Conservation (phyloP, 768 basidiomycete species). For the Amanita jacksonii region DNA sequence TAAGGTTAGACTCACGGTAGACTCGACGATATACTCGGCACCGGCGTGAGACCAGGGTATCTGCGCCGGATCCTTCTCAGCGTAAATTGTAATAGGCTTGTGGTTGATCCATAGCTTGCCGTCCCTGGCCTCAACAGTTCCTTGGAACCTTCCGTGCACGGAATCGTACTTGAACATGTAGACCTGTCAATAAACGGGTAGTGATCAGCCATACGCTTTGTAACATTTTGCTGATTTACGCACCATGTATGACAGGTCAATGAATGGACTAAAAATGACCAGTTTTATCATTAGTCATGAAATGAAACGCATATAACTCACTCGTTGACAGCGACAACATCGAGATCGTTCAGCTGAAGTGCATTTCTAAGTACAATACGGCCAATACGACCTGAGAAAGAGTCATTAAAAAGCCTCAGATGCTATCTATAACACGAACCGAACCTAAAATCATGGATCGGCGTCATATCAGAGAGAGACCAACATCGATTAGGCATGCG, state of each 20-base stretch:
- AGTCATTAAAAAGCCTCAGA: constrained; percentile 6
- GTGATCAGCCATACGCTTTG: background rate
- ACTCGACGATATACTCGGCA: constrained; percentile 93
- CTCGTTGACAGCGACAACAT: constrained; percentile 96
- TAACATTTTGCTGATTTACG: constrained; percentile 12
- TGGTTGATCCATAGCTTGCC: constrained; percentile 86
- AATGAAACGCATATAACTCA: constrained; percentile 28
- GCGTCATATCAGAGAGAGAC: background rate
- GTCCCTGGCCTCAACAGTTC: constrained; percentile 69
- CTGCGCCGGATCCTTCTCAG: constrained; percentile 77
- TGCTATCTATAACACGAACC: constrained; percentile 37
- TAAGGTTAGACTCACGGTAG: constrained; percentile 52
- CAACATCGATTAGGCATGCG: background rate
- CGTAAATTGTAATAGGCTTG: constrained; percentile 66
- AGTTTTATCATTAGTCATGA: background rate
- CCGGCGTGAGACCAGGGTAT: constrained; percentile 78
- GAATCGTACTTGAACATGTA: constrained; percentile 99
- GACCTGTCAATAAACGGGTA: constrained; percentile 38
- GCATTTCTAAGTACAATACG: constrained; percentile 98
- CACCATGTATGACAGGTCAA: constrained; percentile 95
- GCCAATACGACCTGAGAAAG: constrained; percentile 83
- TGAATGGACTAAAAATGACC: constrained; percentile 70
- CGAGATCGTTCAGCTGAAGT: constrained; percentile 57
- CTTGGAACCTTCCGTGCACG: constrained; percentile 89
- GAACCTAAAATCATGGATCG: constrained; percentile 40